Evolutionary conservation across 805 yeast species (phyloP).

Genomic region (Zygosaccharomyces gambellarensis): DNA sequence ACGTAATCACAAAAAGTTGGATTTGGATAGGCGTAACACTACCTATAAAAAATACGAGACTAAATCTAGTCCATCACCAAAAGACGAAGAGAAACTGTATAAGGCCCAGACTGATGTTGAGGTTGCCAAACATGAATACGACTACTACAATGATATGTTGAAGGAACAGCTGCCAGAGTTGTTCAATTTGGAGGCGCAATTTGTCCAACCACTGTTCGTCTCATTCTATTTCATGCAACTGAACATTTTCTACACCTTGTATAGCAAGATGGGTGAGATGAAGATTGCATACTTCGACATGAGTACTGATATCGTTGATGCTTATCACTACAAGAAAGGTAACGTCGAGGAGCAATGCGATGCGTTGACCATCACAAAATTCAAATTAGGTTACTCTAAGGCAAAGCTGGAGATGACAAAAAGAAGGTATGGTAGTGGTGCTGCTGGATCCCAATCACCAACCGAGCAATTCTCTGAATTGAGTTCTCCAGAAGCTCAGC

Average conservation of each 20-base stretch:
- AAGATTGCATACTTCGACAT: conserved; percentile 95
- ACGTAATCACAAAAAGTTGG: conserved; percentile 92
- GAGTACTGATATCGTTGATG: conserved; percentile 74
- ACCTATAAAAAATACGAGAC: conserved; percentile 66
- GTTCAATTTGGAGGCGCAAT: conserved; percentile 84
- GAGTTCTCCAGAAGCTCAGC: conserved; percentile 19
- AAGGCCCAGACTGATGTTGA: conserved; percentile 84
- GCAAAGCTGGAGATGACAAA: conserved; percentile 77
- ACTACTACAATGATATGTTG: conserved; percentile 91
- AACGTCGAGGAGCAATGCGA: conserved; percentile 87
- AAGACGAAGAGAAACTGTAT: conserved; percentile 89
- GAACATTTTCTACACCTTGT: conserved; percentile 90
- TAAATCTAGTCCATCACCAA: conserved; percentile 76
- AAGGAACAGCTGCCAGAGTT: conserved; percentile 84
- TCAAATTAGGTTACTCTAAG: conserved; percentile 84
- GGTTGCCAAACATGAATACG: conserved; percentile 91
- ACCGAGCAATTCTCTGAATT: conserved; percentile 17
- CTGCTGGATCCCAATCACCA: conserved; percentile 28
- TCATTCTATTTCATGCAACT: conserved; percentile 96
- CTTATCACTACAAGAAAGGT: conserved; percentile 78
- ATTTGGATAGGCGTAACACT: conserved; percentile 79
- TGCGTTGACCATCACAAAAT: conserved; percentile 83
- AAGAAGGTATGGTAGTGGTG: conserved; percentile 53
- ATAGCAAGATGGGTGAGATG: conserved; percentile 89
- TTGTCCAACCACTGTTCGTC: conserved; percentile 89